Evolutionary conservation across 768 basidiomycete genomes (phyloP).

Genomic region (Mycena crocata): DNA sequence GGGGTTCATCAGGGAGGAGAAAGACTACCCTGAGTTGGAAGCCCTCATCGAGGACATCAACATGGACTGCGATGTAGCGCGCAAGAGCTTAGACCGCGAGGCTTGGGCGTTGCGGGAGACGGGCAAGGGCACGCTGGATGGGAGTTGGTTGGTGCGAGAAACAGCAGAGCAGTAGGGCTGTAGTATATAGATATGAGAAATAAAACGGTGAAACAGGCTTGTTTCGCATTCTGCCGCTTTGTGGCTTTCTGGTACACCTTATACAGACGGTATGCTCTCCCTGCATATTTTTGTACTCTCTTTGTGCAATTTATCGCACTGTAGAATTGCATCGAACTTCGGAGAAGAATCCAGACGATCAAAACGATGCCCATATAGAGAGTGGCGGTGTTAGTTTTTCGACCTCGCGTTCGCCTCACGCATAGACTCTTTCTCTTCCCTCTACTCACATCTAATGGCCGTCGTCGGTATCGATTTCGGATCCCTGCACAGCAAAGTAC

Average conservation of each 20-base stretch:
- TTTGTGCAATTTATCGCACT: too few relatives aligned
- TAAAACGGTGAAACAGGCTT: too few relatives aligned
- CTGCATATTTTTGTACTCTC: too few relatives aligned
- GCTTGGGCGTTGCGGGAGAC: constrained; percentile 41
- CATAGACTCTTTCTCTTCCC: background rate
- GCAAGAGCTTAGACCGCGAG: constrained; percentile 43
- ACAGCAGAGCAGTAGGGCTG: constrained; percentile 3
- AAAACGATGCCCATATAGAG: background rate
- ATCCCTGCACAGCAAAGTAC: constrained; percentile 87
- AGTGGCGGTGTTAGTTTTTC: background rate
- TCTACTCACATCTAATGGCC: constrained; percentile 64
- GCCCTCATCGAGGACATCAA: constrained; percentile 43
- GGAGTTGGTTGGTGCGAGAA: constrained; percentile 40
- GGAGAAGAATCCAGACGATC: background rate
- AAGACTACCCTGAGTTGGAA: constrained; percentile 31
- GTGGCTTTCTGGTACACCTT: too few relatives aligned
- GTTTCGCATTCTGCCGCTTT: too few relatives aligned
- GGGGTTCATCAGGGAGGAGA: constrained; percentile 39
- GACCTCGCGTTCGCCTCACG: constrained; percentile 5
- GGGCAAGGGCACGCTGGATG: constrained; percentile 41
- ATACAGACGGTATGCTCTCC: too few relatives aligned
- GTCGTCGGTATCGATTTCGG: constrained; percentile 98
- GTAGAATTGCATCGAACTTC: background rate
- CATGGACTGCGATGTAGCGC: constrained; percentile 43
- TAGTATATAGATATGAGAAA: background rate